A percentile compares a stretch with the other conserved stretches of the same genome.
Conservation (phyloP, 257 asterid genomes). For the Echium plantagineum region DNA sequence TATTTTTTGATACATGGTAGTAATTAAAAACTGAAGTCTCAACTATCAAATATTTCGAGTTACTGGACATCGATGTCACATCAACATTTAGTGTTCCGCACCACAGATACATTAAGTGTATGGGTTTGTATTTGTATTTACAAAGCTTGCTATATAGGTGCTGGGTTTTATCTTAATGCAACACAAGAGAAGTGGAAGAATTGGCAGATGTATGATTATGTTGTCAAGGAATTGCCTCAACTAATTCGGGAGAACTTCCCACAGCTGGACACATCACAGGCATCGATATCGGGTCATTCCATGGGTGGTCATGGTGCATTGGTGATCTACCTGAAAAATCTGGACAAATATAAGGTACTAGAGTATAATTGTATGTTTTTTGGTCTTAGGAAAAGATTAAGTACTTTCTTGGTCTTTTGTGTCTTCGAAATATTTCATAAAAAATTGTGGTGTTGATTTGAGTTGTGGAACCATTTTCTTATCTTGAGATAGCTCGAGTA, state of each 20-base stretch:
- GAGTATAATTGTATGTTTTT: not conserved
- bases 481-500: not conserved
- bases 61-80: not conserved
- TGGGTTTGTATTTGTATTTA: not conserved
- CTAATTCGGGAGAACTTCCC: constrained; percentile 68
- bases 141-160: constrained; percentile 36
- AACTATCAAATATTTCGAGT: not conserved
- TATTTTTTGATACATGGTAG: not conserved
- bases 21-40: not conserved
- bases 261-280: constrained; percentile 72
- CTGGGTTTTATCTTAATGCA: constrained; percentile 97
- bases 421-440: too few species aligned
- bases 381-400: not conserved
- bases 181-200: constrained; percentile 98
- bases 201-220: constrained; percentile 94
- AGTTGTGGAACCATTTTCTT: too few species aligned
- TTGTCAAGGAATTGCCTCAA: constrained; percentile 87
- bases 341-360: constrained; percentile 83
- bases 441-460: too few species aligned
- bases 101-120: not conserved
- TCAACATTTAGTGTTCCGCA: not conserved
- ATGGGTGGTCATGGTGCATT: constrained; percentile 99
- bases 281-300: constrained; percentile 91
- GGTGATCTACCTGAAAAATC: constrained; percentile 75
- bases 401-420: too few species aligned